phyloP scores from a whole-genome alignment of 176 grass and related monocot genomes.

The Alopecurus myosuroides region DNA sequence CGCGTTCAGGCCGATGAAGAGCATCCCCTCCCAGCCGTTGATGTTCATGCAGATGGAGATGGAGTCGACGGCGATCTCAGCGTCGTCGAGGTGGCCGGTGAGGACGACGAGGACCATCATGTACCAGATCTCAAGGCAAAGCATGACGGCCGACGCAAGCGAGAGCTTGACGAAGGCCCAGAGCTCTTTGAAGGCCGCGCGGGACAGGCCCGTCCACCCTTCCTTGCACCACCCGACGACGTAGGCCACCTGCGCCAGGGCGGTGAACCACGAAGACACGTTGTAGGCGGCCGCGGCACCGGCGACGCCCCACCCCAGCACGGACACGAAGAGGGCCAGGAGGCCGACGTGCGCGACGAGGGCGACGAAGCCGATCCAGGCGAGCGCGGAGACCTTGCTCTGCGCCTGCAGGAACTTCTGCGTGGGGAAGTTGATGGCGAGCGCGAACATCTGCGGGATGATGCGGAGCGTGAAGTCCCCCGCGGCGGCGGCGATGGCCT shows the following conservation, averaged over 20 bases:
- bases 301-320: slow-evolving; percentile 46
- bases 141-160: slow-evolving; percentile 72
- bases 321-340: slow-evolving; percentile 48
- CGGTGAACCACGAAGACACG: slow-evolving; percentile 43
- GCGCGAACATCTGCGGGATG: slow-evolving; percentile 80
- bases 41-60: slow-evolving; percentile 98
- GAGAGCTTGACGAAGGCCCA: slow-evolving; percentile 74
- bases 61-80: slow-evolving; percentile 83
- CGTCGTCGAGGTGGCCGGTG: slow-evolving; percentile 76
- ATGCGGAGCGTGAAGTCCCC: slow-evolving; percentile 56
- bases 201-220: slow-evolving; percentile 66
- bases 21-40: slow-evolving; percentile 85
- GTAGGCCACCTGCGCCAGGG: slow-evolving; percentile 60
- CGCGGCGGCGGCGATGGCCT: slow-evolving; percentile 39
- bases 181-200: slow-evolving; percentile 43
- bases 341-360: slow-evolving; percentile 50
- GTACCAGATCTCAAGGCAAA: slow-evolving; percentile 90
- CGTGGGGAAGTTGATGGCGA: slow-evolving; percentile 74
- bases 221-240: slow-evolving; percentile 50
- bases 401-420: slow-evolving; percentile 95
- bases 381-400: slow-evolving; percentile 62
- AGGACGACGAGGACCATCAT: slow-evolving; percentile 94
- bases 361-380: slow-evolving; percentile 57
- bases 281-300: slow-evolving; percentile 62
- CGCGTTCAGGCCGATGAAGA: slow-evolving; percentile 78